A percentile compares a stretch with the other conserved stretches of the same genome.
Evolutionary conservation across 768 basidiomycete species (phyloP).

Genomic region (Lactarius sanguifluus): DNA sequence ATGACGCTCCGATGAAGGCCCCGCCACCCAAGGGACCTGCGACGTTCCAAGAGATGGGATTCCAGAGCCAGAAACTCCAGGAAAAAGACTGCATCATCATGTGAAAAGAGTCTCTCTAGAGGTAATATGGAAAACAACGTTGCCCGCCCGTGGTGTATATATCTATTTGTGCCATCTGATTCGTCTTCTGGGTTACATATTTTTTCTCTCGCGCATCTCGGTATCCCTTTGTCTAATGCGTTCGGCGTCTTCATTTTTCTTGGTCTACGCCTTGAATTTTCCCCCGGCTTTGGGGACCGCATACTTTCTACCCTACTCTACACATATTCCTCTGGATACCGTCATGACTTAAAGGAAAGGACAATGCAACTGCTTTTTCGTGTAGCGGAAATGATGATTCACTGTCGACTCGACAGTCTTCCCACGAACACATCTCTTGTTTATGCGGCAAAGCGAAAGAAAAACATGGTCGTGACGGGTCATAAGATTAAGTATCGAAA

Average conservation of each 20-base stretch:
- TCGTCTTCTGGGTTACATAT: not conserved
- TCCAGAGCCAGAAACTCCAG: constrained; percentile 72
- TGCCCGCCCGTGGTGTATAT: not conserved
- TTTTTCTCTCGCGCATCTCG: not conserved
- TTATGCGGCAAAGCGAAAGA: constrained; percentile 17
- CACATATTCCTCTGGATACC: not conserved
- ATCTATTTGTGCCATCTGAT: not conserved
- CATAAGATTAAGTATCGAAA: constrained; percentile 29
- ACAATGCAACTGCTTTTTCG: constrained; percentile 1
- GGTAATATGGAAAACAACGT: not conserved
- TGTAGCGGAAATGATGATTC: constrained; percentile 16
- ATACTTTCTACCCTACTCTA: not conserved
- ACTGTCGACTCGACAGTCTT: constrained; percentile 22
- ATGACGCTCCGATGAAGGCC: constrained; percentile 22
- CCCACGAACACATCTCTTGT: constrained; percentile 22
- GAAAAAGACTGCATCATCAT: constrained; percentile 87
- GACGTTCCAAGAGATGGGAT: constrained; percentile 95
- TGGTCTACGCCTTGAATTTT: not conserved
- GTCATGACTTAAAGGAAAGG: constrained; percentile 2
- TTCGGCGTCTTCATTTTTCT: not conserved
- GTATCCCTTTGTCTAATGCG: not conserved
- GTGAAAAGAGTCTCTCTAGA: constrained; percentile 39
- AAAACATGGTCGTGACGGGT: constrained; percentile 27
- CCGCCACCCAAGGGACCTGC: constrained; percentile 48
- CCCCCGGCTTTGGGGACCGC: not conserved